phyloP scores from a whole-genome alignment of 306 rosid species.

The Dicorynia guianensis region DNA sequence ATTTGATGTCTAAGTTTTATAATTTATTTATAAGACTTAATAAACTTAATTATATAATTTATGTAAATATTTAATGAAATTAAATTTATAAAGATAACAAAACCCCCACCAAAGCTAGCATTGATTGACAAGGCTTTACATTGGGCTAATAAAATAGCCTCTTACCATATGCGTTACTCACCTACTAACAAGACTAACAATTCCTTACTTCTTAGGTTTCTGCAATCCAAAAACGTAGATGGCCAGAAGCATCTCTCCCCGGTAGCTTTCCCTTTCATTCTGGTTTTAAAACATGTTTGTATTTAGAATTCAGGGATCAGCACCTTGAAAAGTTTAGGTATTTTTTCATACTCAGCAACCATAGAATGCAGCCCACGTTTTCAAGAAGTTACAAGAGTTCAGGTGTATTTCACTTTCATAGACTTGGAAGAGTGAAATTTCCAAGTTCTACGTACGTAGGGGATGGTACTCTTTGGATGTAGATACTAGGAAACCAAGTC shows the following conservation, averaged over 20 bases:
- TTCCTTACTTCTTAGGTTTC: constrained; percentile 31
- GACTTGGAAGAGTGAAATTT: neutral
- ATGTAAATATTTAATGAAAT: too few relatives aligned
- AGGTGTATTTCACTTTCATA: neutral
- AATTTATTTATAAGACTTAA: too few relatives aligned
- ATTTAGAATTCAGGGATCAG: neutral
- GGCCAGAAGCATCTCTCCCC: neutral
- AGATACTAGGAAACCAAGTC: constrained; percentile 50
- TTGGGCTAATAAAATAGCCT: constrained; percentile 21
- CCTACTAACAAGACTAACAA: constrained; percentile 7
- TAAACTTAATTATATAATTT: too few relatives aligned
- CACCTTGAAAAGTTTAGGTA: neutral
- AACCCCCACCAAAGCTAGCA: neutral
- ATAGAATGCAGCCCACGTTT: neutral
- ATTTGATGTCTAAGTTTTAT: too few relatives aligned
- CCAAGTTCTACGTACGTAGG: neutral
- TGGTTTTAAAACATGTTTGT: neutral
- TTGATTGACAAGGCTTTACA: constrained; percentile 29
- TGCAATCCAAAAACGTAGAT: constrained; percentile 15
- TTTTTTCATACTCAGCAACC: neutral
- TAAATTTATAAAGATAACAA: too few relatives aligned
- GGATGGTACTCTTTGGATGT: neutral
- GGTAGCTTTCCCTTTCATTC: neutral
- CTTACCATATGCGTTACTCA: constrained; percentile 1
- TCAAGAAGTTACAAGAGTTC: neutral